Conservation (phyloP, 192 early-diverging fungal genomes). For the Linnemannia zychae region DNA sequence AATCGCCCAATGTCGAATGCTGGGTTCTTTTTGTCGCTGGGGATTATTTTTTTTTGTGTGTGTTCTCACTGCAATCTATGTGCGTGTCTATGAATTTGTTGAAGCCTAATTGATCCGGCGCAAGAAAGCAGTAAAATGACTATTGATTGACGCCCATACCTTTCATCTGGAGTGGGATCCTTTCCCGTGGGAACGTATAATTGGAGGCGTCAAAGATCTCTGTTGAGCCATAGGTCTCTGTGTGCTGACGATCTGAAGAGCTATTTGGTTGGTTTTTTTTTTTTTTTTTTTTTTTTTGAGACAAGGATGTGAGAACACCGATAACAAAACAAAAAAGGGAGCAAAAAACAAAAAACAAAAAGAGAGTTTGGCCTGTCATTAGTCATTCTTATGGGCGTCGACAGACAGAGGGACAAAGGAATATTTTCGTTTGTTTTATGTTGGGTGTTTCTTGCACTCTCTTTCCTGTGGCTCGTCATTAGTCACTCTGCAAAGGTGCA, state of each 20-base stretch:
- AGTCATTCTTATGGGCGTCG: conserved; percentile 29
- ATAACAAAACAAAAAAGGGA: background rate
- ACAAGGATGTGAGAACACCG: background rate
- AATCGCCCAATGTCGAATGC: conserved; percentile 4
- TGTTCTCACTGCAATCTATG: background rate
- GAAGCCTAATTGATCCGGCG: background rate
- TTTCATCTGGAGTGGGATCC: conserved; percentile 45
- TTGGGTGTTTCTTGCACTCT: background rate
- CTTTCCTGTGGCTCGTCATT: background rate
- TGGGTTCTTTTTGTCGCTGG: background rate
- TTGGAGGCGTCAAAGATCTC: conserved; percentile 50
- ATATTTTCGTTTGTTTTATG: background rate
- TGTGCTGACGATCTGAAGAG: conserved; percentile 55
- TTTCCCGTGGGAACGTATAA: conserved; percentile 47
- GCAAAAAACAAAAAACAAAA: conserved; percentile 1
- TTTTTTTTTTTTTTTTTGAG: background rate
- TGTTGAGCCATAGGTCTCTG: conserved; percentile 53
- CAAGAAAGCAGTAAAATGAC: background rate
- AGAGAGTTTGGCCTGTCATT: conserved; percentile 34
- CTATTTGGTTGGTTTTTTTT: background rate
- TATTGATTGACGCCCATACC: conserved; percentile 11
- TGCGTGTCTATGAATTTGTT: background rate
- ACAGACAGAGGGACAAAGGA: background rate
- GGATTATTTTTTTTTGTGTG: background rate
- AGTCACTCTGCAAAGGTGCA: background rate